Base-by-base conservation (phyloP, 441 rosid species). In the Pelargonium myrrhifolium region DNA sequence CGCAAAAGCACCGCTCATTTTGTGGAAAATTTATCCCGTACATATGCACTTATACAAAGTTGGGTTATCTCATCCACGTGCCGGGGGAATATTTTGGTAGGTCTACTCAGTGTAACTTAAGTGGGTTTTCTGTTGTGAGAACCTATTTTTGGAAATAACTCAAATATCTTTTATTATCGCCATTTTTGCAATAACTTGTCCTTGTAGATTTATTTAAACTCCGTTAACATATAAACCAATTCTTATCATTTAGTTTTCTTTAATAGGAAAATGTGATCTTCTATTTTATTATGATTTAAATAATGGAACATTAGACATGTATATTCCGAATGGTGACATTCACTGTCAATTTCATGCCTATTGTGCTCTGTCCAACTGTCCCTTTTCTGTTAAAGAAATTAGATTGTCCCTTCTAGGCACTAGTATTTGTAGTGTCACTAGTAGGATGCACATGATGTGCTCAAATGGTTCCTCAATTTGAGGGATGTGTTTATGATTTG, bases 381-480 rank as follows among this genome's bases (percentile, higher is more conserved):
- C 56, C 56, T 49, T n/a, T n/a, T 49, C 56, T 49, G 20, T 49
- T 49, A 5, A 49, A n/a, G 56, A 49, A 49, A 49, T 49, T n/a
- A 15, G 56, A 28, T 49, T n/a, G 15, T 49, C 56, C n/a, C 17
- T 42, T 49, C 4, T 6, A 49, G 56, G 53, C 53, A 11, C 35
- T 28, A 28, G 35, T 3, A 28, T 28, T 28, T 28, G 35, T 28
- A 11, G 4, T 2, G 6, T 14, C 14, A 14, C 7, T 49, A 49
- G 15, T 49, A n/a, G 17, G 18, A 49, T 4, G 1, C 17, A 49
- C 4, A n/a, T 49, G 56, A 49, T 49, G 56, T 49, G 56, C 56
- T 49, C 18, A 49, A 49, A 49, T 49, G 56, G 6, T n/a, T n/a
- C 3, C 7, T 49, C 56, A 4, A n/a, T 49, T 28, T 49, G 15